These are phyloP conservation scores for Agrostemma githago DNA, from an alignment of 148 eudicot species.

Conservation along the genomic window DNA sequence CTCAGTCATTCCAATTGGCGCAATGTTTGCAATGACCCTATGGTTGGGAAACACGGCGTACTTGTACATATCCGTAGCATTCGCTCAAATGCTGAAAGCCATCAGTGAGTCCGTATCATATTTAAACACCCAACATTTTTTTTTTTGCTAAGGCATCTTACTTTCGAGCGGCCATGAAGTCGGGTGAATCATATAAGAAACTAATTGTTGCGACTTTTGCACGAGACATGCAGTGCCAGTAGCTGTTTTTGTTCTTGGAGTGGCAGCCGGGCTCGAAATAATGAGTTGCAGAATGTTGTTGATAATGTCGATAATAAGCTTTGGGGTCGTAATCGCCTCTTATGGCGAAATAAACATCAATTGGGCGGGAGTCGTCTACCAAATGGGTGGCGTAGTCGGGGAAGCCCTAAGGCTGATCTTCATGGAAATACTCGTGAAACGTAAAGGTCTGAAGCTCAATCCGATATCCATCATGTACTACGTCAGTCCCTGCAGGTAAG, in stretches of 20 bases:
- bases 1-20: slow-evolving; percentile 94
- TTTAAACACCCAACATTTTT: neutral
- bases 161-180: neutral
- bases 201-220: slow-evolving; percentile 19
- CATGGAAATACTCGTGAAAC: slow-evolving; percentile 91
- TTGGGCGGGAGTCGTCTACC: slow-evolving; percentile 97
- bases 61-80: slow-evolving; percentile 93
- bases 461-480: slow-evolving; percentile 96
- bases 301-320: slow-evolving; percentile 94
- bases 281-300: slow-evolving; percentile 96
- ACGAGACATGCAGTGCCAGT: slow-evolving; percentile 79
- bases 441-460: slow-evolving; percentile 86
- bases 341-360: slow-evolving; percentile 86
- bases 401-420: slow-evolving; percentile 96
- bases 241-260: slow-evolving; percentile 91
- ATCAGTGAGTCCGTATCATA: slow-evolving; percentile 59
- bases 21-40: slow-evolving; percentile 97
- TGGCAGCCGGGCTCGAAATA: slow-evolving; percentile 89
- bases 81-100: slow-evolving; percentile 99
- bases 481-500: slow-evolving; percentile 98
- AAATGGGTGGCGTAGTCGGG: slow-evolving; percentile 99
- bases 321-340: slow-evolving; percentile 90
- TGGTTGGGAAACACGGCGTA: slow-evolving; percentile 99
- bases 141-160: too few species aligned
- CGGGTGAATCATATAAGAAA: slow-evolving; percentile 5